Base-by-base conservation (phyloP, 371 early-diverging fungal species). In the Vairimorpha apis region DNA sequence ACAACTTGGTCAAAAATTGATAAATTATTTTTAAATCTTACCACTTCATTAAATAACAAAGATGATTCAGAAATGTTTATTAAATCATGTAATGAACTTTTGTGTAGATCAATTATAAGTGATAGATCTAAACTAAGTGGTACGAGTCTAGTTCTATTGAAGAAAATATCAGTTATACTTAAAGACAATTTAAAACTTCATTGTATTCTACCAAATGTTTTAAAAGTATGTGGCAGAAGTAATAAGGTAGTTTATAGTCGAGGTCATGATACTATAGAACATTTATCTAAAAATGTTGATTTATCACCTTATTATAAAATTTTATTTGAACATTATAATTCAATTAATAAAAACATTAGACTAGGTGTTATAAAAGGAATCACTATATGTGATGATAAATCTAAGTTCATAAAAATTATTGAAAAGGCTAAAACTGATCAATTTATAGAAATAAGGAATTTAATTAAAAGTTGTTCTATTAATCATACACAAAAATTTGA, bases 71-170 rank as follows among this genome's bases (percentile, higher is more conserved):
- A 27, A 18, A 18, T 27, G 23, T 37, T 66, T 16, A n/a, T 74
- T 4, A 23, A 10, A 18, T n/a, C n/a, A 7, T 49, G 16, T 0
- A 32, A 33, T 27, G 70, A 70, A 38, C 44, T 78, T 5, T 43
- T 78, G 23, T 4, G 49, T 25, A 51, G 70, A 45, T 78, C 78
- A 37, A 55, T 78, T 29, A 53, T 65, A 44, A 65, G 67, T 59
- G 78, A 78, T n/a, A 64, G 78, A 27, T 74, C 74, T 1, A 65
- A 53, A 41, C 55, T 78, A 23, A 64, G 72, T 41, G 78, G 78
- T 14, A 75, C 67, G 14, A 45, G 68, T 8, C 41, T 78, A 13
- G 65, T n/a, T 12, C 47, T 78, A 45, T 27, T 74, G 2, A 65
- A 74, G 13, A 60, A 37, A 8, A 51, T 79, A 51, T 37, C 51